Evolutionary conservation across 192 early-diverging fungal species (phyloP).

Genomic region (Paraglomus occultum): DNA sequence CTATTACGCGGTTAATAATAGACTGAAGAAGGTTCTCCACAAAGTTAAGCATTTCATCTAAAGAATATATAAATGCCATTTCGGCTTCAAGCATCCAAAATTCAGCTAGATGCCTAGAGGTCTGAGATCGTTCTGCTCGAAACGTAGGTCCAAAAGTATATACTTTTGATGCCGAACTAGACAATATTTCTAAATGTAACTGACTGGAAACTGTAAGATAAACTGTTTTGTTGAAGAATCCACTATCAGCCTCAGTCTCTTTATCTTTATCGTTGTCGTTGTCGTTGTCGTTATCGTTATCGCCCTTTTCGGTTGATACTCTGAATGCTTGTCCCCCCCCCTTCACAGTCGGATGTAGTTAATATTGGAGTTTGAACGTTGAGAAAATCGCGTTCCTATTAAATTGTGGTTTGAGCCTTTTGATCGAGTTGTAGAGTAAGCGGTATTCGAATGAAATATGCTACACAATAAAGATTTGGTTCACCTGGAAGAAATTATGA

Average conservation of each 20-base stretch:
- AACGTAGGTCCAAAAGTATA: slow-evolving; percentile 84
- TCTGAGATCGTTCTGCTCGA: slow-evolving; percentile 78
- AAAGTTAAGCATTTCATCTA: slow-evolving; percentile 65
- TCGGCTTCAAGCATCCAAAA: slow-evolving; percentile 97
- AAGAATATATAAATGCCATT: slow-evolving; percentile 63
- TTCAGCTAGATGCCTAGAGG: slow-evolving; percentile 83
- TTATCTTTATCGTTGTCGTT: background rate
- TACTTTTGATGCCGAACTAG: slow-evolving; percentile 67
- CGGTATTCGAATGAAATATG: background rate
- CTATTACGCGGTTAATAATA: slow-evolving; percentile 54
- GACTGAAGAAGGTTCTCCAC: slow-evolving; percentile 63
- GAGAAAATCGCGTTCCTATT: slow-evolving; percentile 67
- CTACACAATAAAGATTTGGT: background rate
- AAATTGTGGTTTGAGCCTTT: background rate
- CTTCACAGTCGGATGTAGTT: slow-evolving; percentile 87
- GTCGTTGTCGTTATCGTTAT: background rate
- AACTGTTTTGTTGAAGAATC: slow-evolving; percentile 73
- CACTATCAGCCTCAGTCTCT: slow-evolving; percentile 28
- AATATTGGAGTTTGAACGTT: slow-evolving; percentile 79
- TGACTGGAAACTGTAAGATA: slow-evolving; percentile 86
- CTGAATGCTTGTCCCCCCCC: slow-evolving; percentile 82
- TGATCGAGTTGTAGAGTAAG: background rate
- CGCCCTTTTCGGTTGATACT: slow-evolving; percentile 36
- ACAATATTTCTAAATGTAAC: slow-evolving; percentile 78
- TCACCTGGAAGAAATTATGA: slow-evolving; percentile 72